Base-by-base conservation (phyloP, 2,329 filamentous ascomycete genomes). In the Trichophyton rubrum region DNA sequence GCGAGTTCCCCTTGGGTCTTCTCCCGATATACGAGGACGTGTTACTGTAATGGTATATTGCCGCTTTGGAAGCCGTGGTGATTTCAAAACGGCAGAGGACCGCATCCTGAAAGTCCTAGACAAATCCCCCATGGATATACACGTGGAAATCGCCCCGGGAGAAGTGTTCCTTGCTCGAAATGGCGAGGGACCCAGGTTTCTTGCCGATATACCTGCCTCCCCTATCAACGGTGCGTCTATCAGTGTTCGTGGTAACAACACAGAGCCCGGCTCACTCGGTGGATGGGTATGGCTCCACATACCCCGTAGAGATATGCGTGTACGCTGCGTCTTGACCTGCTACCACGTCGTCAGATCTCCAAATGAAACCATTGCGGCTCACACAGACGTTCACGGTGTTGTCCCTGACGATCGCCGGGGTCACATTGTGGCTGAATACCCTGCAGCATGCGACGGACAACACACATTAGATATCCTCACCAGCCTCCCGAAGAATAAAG, bases 211-310 rank as follows among this genome's bases (percentile, higher is more conserved):
- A 9, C 13, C 40, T 7, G n/a, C 41, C 17, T 7, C 8, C 11
- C 60, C 56, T 8, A 3, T 43, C 9, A 55, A 61, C 24, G 56
- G 60, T 3, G 11, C 56, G 11, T 61, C 60, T 24, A 59, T 59
- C 47, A 40, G 56, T 11, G 20, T 58, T 22, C 17, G 8, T 3
- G 41, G 41, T 3, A 35, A 30, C 13, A 27, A 41, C 8, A 9
- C 15, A 8, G 45, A 45, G 1, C 56, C 56, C 1, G 60, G 60
- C 22, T 27, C 60, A 15, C 55, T 61, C 6, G 60, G 60, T n/a
- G 56, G 60, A n/a, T 61, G 56, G 60, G 3, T 59, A 15, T 24
- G 20, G 30, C 33, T 61, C 7, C 27, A 61, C 30, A 53, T 61
- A 11, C 60, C 60, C 2, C 27, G 33, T 35, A 15, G 24, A 41